A percentile compares a stretch with the other conserved stretches of the same genome.
Evolutionary conservation across 768 basidiomycete species (phyloP).

Genomic region (Fomitopsis pulvina): DNA sequence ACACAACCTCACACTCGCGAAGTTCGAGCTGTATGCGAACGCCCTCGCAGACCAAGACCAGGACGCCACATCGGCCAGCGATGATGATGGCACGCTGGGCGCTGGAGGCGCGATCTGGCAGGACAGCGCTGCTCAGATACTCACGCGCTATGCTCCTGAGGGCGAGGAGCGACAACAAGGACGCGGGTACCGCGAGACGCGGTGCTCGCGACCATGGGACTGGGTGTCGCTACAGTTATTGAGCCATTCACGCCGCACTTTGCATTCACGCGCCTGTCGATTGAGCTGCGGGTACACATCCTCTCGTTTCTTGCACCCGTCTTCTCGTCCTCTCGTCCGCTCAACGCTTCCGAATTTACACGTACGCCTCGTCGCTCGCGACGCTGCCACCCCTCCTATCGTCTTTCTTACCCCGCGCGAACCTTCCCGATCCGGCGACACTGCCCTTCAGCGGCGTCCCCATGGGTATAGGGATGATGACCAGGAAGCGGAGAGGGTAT

Average conservation of each 20-base stretch:
- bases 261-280: conserved; percentile 40
- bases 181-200: conserved; percentile 7
- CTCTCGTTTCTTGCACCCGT: conserved; percentile 51
- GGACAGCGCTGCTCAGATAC: conserved; percentile 39
- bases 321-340: conserved; percentile 46
- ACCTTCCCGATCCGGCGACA: conserved; percentile 30
- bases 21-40: conserved; percentile 48
- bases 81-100: conserved; percentile 14
- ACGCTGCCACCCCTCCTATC: conserved; percentile 37
- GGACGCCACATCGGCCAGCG: conserved; percentile 18
- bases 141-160: conserved; percentile 45
- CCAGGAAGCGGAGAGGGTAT: conserved; percentile 10
- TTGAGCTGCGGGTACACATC: conserved; percentile 51
- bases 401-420: conserved; percentile 13
- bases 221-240: too few species aligned
- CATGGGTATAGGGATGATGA: conserved; percentile 4
- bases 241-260: conserved; percentile 15
- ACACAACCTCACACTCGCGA: conserved; percentile 40
- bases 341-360: conserved; percentile 48
- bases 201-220: conserved; percentile 8
- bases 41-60: conserved; percentile 19
- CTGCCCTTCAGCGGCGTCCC: conserved; percentile 25
- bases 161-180: conserved; percentile 11
- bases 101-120: conserved; percentile 28
- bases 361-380: conserved; percentile 38